phyloP scores from a whole-genome alignment of 768 basidiomycete species.

The Mycena polygramma region DNA sequence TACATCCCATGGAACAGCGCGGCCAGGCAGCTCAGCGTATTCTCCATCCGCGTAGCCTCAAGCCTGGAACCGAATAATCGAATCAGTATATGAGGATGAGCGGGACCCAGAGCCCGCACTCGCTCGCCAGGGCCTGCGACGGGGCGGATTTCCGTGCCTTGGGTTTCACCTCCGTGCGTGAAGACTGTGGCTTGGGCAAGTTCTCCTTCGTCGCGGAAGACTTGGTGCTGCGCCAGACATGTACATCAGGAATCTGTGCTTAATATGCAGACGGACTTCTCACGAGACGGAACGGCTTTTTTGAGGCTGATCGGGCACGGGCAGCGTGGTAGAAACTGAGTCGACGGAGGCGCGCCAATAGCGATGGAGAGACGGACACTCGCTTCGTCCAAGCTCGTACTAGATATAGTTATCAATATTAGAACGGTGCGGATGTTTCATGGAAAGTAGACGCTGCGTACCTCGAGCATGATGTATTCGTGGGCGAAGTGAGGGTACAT shows the following conservation, averaged over 20 bases:
- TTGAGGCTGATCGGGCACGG: not conserved
- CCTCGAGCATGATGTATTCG: conserved; percentile 30
- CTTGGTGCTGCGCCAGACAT: not conserved
- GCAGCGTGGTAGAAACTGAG: not conserved
- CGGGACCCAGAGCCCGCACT: conserved; percentile 5
- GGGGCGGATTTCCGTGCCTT: not conserved
- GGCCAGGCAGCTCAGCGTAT: conserved; percentile 15
- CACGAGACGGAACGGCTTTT: conserved; percentile 25
- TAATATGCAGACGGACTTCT: not conserved
- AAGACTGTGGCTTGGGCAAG: no score
- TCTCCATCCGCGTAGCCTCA: conserved; percentile 5
- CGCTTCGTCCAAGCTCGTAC: conserved; percentile 30
- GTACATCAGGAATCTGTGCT: not conserved
- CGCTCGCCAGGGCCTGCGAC: not conserved
- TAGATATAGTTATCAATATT: conserved; percentile 5
- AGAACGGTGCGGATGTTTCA: no score
- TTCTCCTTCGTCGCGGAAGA: conserved; percentile 7
- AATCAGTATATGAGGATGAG: not conserved
- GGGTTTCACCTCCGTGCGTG: not conserved
- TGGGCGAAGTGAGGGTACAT: conserved; percentile 30
- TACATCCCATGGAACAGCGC: conserved; percentile 33
- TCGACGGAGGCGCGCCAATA: not conserved
- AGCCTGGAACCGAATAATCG: not conserved
- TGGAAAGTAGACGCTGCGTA: not conserved
- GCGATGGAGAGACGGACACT: not conserved